These are phyloP conservation scores for Daedaleopsis sinensis DNA, from an alignment of 768 basidiomycete species.

Conservation along the genomic window DNA sequence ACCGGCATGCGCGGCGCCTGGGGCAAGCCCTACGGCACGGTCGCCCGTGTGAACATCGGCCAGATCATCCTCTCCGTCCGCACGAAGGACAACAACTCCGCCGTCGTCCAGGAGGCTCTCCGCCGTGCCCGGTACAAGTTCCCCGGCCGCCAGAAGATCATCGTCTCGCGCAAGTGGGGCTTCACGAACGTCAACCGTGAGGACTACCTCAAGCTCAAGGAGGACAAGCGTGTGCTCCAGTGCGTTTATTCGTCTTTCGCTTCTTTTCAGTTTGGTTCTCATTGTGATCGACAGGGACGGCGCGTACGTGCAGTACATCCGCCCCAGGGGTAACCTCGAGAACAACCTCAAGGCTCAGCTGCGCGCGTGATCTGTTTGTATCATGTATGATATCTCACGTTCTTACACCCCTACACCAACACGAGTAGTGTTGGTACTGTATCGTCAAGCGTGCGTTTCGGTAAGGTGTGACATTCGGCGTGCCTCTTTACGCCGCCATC, in stretches of 20 bases:
- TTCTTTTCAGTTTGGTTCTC: constrained; percentile 9
- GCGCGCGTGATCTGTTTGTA: constrained; percentile 52
- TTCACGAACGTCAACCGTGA: constrained; percentile 94
- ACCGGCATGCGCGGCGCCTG: constrained; percentile 99
- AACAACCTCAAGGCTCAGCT: constrained; percentile 84
- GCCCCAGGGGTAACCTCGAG: constrained; percentile 84
- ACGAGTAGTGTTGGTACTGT: constrained; percentile 23
- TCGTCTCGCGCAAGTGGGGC: constrained; percentile 97
- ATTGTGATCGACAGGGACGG: constrained; percentile 63
- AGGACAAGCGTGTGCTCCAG: constrained; percentile 88
- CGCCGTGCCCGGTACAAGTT: constrained; percentile 99
- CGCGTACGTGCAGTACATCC: constrained; percentile 93
- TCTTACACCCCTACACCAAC: constrained; percentile 11
- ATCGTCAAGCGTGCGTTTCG: constrained; percentile 1
- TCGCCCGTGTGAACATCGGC: constrained; percentile 95
- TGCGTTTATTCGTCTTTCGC: constrained; percentile 45
- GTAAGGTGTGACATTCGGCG: neutral
- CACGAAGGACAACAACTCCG: constrained; percentile 84
- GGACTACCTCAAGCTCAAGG: constrained; percentile 88
- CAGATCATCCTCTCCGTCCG: constrained; percentile 93
- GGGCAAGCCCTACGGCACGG: constrained; percentile 98
- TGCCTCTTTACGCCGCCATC: neutral
- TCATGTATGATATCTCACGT: constrained; percentile 27
- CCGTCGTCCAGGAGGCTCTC: constrained; percentile 94
- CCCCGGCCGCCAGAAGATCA: constrained; percentile 98